phyloP scores from a whole-genome alignment of 345 rosid genomes.

The Populus ilicifolia region DNA sequence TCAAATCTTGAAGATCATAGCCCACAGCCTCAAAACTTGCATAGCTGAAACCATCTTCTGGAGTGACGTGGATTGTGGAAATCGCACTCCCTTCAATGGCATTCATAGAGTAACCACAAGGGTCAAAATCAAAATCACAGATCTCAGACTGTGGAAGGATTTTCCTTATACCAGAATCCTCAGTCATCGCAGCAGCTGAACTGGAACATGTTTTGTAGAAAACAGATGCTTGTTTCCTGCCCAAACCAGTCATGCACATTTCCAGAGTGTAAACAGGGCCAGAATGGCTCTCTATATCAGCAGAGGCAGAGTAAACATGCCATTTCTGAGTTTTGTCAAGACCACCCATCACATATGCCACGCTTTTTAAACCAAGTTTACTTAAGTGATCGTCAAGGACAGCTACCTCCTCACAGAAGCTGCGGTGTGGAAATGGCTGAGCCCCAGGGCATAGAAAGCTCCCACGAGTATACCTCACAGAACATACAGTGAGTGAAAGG shows the following conservation, averaged over 20 bases:
- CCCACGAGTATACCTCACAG: constrained; percentile 71
- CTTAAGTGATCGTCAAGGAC: constrained; percentile 58
- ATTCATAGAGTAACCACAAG: constrained; percentile 87
- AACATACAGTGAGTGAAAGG: constrained; percentile 47
- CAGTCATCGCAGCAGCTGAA: constrained; percentile 54
- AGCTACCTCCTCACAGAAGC: constrained; percentile 73
- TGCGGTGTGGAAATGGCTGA: constrained; percentile 67
- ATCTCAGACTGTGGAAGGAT: constrained; percentile 63
- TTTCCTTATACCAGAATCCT: constrained; percentile 62
- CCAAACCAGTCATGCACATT: constrained; percentile 87
- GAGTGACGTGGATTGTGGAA: constrained; percentile 77
- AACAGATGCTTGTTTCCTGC: constrained; percentile 52
- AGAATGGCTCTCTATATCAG: neutral
- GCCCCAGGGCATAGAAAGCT: constrained; percentile 61
- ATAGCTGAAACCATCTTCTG: constrained; percentile 76
- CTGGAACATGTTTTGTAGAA: constrained; percentile 50
- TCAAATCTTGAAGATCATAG: constrained; percentile 38
- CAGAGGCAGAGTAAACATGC: constrained; percentile 76
- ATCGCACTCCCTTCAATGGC: constrained; percentile 62
- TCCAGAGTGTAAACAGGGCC: constrained; percentile 54
- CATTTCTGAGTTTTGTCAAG: constrained; percentile 48
- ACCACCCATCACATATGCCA: constrained; percentile 63
- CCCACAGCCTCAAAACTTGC: constrained; percentile 81
- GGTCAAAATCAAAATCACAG: constrained; percentile 73
- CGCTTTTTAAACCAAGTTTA: constrained; percentile 52